Evolutionary conservation across 208 protist genomes (phyloP), one percentile per base, ranked within the genome.

Genomic region (Leishmania guyanensis): DNA sequence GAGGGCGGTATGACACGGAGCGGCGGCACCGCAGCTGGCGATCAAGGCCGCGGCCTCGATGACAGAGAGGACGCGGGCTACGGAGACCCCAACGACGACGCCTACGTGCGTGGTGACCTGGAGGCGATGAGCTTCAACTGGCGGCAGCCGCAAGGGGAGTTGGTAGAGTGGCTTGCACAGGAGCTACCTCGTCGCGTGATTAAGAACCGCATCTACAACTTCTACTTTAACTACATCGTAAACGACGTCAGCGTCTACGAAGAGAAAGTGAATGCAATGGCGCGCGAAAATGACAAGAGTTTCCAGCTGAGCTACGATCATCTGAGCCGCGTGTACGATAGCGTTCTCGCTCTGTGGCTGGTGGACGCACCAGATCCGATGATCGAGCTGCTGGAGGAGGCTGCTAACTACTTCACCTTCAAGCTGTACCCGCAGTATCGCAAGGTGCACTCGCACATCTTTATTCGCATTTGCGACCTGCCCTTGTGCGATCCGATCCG

Each of bases 321-420:
- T 85, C 85, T 99, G 10, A 94, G 91, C 54, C 83, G 90, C 3
- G 91, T 91, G 17, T 96, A 97, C 68, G 91, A 98, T 74, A 96
- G 91, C 50, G 90, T 97, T 29, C 86, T 99, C 39, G 98, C 95
- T 43, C 88, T 99, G 56, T 99, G 97, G 96, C 86, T 99, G 0
- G 98, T 98, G 1, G 98, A 99, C 83, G 92, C 92, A 17, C 99
- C 99, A 6, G 90, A 94, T 43, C 91, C 97, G 70, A 99, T 99
- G 96, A 91, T 99, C 54, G 91, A 99, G 76, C 97, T 99, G 4
- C 96, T 99, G 43, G 97, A 99, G 78, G 98, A 99, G 84, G 97
- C 95, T 2, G 98, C 98, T 50, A 97, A 95, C 84, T 91, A 95
- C 80, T 97, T 98, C 50, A 92, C 93, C 70, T 96, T 98, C 82